Percentiles rank a stretch among this genome's conserved stretches.
Conservation (phyloP, 192 early-diverging fungal genomes). For the Dissophora ornata region DNA sequence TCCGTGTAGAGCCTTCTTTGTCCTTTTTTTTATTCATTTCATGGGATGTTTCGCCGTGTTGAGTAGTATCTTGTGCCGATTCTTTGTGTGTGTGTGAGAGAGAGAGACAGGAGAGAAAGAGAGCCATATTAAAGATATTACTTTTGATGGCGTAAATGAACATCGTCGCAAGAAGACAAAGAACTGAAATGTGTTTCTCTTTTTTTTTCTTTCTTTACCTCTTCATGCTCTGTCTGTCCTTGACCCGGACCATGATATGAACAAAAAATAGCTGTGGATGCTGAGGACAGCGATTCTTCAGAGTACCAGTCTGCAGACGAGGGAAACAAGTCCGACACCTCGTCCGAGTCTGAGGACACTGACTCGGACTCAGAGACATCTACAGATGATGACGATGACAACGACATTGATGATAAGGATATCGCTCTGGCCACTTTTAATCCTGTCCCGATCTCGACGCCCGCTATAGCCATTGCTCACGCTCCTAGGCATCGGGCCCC, state of each 20-base stretch:
- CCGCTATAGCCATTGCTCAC: conserved; percentile 19
- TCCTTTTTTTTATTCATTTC: too few relatives aligned
- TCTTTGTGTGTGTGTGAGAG: too few relatives aligned
- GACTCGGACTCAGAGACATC: conserved; percentile 11
- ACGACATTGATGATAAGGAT: conserved; percentile 4
- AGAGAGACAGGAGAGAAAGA: too few relatives aligned
- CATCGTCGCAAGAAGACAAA: neutral
- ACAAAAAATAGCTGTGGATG: conserved; percentile 2
- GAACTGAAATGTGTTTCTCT: neutral
- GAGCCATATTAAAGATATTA: conserved; percentile 15
- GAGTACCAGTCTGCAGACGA: conserved; percentile 17
- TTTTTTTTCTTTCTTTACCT: conserved; percentile 1
- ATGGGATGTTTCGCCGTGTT: too few relatives aligned
- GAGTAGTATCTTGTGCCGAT: too few relatives aligned
- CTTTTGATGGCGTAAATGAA: conserved; percentile 11
- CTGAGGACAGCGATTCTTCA: conserved; percentile 20
- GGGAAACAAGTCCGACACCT: too few relatives aligned
- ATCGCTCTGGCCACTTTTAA: too few relatives aligned
- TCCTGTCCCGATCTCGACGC: too few relatives aligned
- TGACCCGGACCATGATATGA: too few relatives aligned
- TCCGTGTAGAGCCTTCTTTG: too few relatives aligned
- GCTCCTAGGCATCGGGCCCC: conserved; percentile 13
- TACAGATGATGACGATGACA: conserved; percentile 18
- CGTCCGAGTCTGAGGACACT: neutral
- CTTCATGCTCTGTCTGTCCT: neutral